Evolutionary conservation across 345 rosid genomes (phyloP).

Genomic region (Populus davidiana): DNA sequence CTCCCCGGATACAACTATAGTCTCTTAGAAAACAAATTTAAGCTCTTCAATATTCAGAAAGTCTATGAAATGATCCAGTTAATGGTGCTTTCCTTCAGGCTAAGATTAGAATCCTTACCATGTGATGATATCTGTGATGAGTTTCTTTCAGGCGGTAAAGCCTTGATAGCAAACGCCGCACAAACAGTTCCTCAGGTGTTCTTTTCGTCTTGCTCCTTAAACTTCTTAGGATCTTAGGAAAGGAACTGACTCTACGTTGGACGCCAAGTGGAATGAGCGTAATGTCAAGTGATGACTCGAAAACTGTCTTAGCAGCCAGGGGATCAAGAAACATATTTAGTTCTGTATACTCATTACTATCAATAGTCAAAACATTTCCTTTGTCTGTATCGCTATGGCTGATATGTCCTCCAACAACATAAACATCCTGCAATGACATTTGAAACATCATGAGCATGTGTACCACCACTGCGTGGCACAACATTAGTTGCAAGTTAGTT

Average conservation of each 20-base stretch:
- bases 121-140: slow-evolving; percentile 57
- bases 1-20: too few relatives aligned
- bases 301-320: slow-evolving; percentile 66
- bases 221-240: slow-evolving; percentile 31
- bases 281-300: slow-evolving; percentile 58
- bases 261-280: slow-evolving; percentile 66
- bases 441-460: neutral
- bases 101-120: slow-evolving; percentile 37
- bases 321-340: slow-evolving; percentile 92
- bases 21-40: too few relatives aligned
- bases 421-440: slow-evolving; percentile 53
- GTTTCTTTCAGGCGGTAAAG: slow-evolving; percentile 46
- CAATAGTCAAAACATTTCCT: slow-evolving; percentile 56
- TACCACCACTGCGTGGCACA: too few relatives aligned
- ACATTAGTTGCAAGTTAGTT: neutral
- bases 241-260: slow-evolving; percentile 52
- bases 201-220: slow-evolving; percentile 18
- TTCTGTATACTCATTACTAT: slow-evolving; percentile 59
- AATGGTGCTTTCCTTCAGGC: too few relatives aligned
- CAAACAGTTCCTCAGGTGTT: slow-evolving; percentile 63
- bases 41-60: too few relatives aligned
- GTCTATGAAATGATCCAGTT: too few relatives aligned
- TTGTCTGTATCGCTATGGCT: slow-evolving; percentile 29
- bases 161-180: slow-evolving; percentile 43
- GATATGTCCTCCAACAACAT: slow-evolving; percentile 85